Percentiles rank a stretch among this genome's conserved stretches.
phyloP scores from a whole-genome alignment of 768 basidiomycete species.

The Hydnum rufescens region DNA sequence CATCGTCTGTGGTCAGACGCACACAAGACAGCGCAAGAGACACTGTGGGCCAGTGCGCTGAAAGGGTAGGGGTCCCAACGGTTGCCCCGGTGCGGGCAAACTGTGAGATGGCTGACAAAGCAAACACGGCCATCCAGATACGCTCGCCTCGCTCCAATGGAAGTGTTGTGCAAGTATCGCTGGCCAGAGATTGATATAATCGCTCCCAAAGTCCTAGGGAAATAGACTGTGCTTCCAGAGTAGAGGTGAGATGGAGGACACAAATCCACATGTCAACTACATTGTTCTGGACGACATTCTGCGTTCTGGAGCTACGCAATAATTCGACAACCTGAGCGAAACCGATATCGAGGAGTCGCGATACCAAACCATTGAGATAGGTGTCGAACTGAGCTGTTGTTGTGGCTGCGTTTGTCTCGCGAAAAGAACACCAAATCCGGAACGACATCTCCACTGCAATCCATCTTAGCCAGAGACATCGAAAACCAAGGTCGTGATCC shows the following conservation, averaged over 20 bases:
- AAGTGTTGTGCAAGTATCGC: background rate
- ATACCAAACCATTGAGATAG: constrained; percentile 12
- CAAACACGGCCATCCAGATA: constrained; percentile 52
- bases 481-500: constrained; percentile 17
- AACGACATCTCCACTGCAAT: constrained; percentile 38
- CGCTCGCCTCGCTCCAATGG: constrained; percentile 36
- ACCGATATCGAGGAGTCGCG: constrained; percentile 17
- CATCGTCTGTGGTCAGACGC: constrained; percentile 30
- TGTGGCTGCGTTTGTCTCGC: background rate
- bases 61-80: constrained; percentile 23
- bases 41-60: constrained; percentile 49
- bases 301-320: background rate
- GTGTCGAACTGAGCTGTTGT: background rate
- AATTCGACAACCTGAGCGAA: constrained; percentile 14
- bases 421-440: constrained; percentile 21
- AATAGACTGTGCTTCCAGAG: background rate
- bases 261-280: constrained; percentile 57
- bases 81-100: constrained; percentile 40
- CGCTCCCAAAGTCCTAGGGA: background rate
- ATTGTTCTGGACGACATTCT: constrained; percentile 22
- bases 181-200: background rate
- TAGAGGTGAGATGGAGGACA: constrained; percentile 34
- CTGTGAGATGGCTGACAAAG: constrained; percentile 55
- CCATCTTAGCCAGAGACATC: constrained; percentile 36
- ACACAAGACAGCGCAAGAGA: constrained; percentile 37